Base-by-base conservation (phyloP, 2,329 filamentous ascomycete genomes). In the Lasiodiplodia theobromae region DNA sequence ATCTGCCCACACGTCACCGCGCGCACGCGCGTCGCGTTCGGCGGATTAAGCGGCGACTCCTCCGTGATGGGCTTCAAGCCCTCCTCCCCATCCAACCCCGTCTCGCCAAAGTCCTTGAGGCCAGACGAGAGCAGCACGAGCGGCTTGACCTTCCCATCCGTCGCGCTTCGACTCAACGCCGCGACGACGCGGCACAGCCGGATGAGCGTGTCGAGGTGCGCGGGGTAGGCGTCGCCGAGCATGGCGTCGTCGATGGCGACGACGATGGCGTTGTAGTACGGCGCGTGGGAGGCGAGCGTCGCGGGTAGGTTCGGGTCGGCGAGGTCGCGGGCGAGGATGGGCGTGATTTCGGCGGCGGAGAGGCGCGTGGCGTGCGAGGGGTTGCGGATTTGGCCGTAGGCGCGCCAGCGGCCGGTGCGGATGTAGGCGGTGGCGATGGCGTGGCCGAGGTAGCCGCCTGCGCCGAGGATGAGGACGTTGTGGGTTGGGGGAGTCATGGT, bases 91-190 rank as follows among this genome's bases (percentile, higher is more conserved):
- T 34, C 16, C 7, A 56, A 14, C 0, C 31, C 53, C 7, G 53
- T 56, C 31, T 56, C 53, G 53, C 25, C 53, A 25, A 18, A 37
- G 31, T 56, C 53, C 18, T 56, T 56, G 25, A 56, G 8, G 31
- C 53, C 53, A 2, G 53, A 21, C 7, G 31, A 31, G 53, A 56
- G 18, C 8, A 56, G 14, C 3, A 38, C 53, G 14, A 56, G 31
- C 6, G 53, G 53, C 16, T 23, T 34, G 1, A 56, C 31, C 2
- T 18, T 28, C 5, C 37, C 14, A 1, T 5, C 16, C 5, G n/a
- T 56, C 28, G 28, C 28, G 4, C 28, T 7, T 7, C 28, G 31
- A 16, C 53, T 56, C 4, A 37, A 37, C 1, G 34, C 28, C 2
- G 53, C 53, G 6, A 38, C 7, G 31, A 18, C 12, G 5, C 18